Evolutionary conservation across 768 basidiomycete genomes (phyloP).

Genomic region (Dendrothele bispora): DNA sequence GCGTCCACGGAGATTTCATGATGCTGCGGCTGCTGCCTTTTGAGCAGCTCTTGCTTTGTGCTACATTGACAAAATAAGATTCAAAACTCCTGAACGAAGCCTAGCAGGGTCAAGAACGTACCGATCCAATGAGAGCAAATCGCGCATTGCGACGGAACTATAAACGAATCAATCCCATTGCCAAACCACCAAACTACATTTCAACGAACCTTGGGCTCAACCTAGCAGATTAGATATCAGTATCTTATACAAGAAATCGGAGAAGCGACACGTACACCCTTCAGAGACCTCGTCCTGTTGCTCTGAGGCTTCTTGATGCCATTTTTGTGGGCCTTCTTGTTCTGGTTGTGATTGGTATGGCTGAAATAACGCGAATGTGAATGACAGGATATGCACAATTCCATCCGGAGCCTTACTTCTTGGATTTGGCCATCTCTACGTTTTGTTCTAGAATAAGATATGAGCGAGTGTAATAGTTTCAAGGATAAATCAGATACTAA

Average conservation of each 20-base stretch:
- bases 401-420: conserved; percentile 65
- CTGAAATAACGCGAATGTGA: conserved; percentile 36
- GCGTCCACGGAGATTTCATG: conserved; percentile 19
- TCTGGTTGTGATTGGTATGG: conserved; percentile 96
- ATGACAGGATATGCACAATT: conserved; percentile 3
- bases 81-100: conserved; percentile 7
- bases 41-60: conserved; percentile 66
- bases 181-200: conserved; percentile 6
- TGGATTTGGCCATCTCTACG: conserved; percentile 90
- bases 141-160: conserved; percentile 87
- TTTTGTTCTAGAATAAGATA: conserved; percentile 25
- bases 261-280: conserved; percentile 73
- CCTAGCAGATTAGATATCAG: conserved; percentile 41
- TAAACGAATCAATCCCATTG: conserved; percentile 10
- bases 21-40: conserved; percentile 46
- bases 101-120: conserved; percentile 34
- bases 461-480: background rate
- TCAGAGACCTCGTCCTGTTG: conserved; percentile 75
- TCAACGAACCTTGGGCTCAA: conserved; percentile 72
- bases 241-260: conserved; percentile 5
- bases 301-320: conserved; percentile 87
- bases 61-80: conserved; percentile 34
- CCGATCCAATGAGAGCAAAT: conserved; percentile 72
- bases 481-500: no score
- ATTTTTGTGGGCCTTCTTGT: conserved; percentile 95